Evolutionary conservation across 352 stramenopile species (phyloP), one percentile per base, ranked within the genome.

Genomic region (Globisporangium abappressorium): DNA sequence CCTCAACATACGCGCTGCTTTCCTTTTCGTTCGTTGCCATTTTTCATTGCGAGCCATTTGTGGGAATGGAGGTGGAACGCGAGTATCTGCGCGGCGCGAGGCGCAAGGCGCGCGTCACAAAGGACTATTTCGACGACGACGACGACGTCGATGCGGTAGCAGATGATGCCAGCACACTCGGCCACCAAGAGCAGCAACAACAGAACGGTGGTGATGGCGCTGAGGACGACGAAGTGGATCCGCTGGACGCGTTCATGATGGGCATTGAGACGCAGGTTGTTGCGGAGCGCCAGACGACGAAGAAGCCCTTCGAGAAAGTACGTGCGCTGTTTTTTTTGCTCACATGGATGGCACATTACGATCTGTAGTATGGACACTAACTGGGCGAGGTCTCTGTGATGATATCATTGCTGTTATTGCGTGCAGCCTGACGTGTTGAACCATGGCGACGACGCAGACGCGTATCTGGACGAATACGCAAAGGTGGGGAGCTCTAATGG

Each of bases 191-290:
- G 55, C 57, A 55, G 22, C 49, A 26, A 4, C 3, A n/a, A 9
- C 12, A 22, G 22, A 26, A 38, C 18, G 15, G 36, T 46, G 38
- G 1, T 20, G 46, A 57, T 5, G 56, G 11, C 6, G 58, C 64
- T 12, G 79, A 78, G 9, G 77, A 85, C 20, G 77, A 85, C 15
- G 86, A 95, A 43, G 81, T 94, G 62, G 88, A 95, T 68, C 88
- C 88, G 30, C 70, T 95, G 46, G 88, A 95, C 62, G 88, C 88
- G 3, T 95, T 94, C 64, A 95, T 95, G 88, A 69, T 78, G 11
- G 86, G 78, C n/a, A 94, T 95, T 36, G 80, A 89, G 49, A 79
- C 72, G 47, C 84, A 95, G 71, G 88, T 94, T n/a, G 74, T 67
- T 22, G 68, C 81, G 24, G 24, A 57, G 53, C 53, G 53, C 68